Evolutionary conservation across 352 stramenopile genomes (phyloP), one percentile per base, ranked within the genome.

Genomic region (Globisporangium middletonii): DNA sequence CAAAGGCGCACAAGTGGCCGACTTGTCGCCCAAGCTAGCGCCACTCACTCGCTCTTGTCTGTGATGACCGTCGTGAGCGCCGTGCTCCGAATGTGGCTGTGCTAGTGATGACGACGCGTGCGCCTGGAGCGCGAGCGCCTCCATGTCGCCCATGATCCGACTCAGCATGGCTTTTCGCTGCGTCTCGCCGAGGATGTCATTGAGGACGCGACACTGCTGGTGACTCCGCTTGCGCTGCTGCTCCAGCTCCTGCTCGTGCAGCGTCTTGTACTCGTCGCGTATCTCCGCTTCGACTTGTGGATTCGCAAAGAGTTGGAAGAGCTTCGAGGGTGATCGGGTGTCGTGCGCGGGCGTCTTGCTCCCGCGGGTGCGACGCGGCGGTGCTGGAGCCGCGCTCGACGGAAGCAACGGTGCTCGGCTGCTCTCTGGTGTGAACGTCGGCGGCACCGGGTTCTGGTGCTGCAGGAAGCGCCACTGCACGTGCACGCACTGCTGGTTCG

Each of bases 71-170:
- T n/a, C 16, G 41, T n/a, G 11, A n/a, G 2, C 2, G 11, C 11
- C 3, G 41, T 41, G 23, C n/a, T 26, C 26, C n/a, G 13, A 28
- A 13, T 43, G 48, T 15, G 38, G 47, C 26, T 61, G 30, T 35
- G 30, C 3, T 8, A 8, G 30, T 8, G 50, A 3, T 35, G 23
- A 7, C 44, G 23, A 7, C 44, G 35, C 16, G 23, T 48, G 38
- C 1, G 30, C 44, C 37, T 55, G 60, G 15, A 79, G 51, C 4
- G 69, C 64, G 28, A 86, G 67, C 41, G 70, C 72, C 18, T 86
- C 65, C 76, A 89, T 89, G 27, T 86, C 79, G n/a, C 67, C 70
- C 65, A 89, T 72, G 59, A 86, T 77, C 1, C 77, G 68, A 54
- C 79, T 69, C 4, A 89, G 63, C 68, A 86, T 73, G 0, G 67